These are phyloP conservation scores for Microcyclospora tardicrescens DNA, from an alignment of 2,329 filamentous ascomycete species.

Conservation along the genomic window DNA sequence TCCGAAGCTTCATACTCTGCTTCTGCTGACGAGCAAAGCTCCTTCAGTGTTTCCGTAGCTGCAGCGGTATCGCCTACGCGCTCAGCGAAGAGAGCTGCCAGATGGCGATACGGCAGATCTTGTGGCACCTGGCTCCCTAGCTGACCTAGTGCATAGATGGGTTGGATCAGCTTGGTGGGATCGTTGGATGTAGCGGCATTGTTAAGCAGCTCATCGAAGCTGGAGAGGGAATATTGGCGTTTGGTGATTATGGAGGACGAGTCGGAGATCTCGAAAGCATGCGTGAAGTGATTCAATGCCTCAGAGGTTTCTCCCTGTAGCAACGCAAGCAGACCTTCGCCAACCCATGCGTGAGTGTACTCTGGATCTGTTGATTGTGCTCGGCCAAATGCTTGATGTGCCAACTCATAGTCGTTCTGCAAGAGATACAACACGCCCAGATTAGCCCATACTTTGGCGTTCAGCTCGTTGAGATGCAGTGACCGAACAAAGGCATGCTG, in stretches of 20 bases:
- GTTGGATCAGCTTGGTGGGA: conserved; percentile 58
- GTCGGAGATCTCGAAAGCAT: conserved; percentile 85
- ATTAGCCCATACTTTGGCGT: conserved; percentile 78
- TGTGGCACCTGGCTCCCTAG: conserved; percentile 57
- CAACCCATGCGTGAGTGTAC: conserved; percentile 85
- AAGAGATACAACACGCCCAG: conserved; percentile 74
- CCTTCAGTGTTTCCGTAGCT: conserved; percentile 51
- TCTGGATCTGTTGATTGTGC: conserved; percentile 92
- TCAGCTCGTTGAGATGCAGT: conserved; percentile 80
- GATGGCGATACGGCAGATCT: conserved; percentile 61
- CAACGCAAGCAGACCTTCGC: conserved; percentile 75
- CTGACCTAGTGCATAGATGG: conserved; percentile 79
- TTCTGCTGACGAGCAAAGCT: conserved; percentile 59
- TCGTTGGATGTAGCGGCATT: conserved; percentile 39
- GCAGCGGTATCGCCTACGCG: conserved; percentile 55
- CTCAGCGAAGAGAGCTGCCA: conserved; percentile 70
- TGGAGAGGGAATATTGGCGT: conserved; percentile 63
- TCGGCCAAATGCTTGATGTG: conserved; percentile 77
- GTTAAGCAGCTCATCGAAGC: conserved; percentile 68
- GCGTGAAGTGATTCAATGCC: conserved; percentile 74
- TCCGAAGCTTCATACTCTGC: conserved; percentile 75
- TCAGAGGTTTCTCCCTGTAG: conserved; percentile 62
- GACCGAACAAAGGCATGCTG: conserved; percentile 91
- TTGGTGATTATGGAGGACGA: conserved; percentile 61
- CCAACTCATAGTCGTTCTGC: conserved; percentile 71